Evolutionary conservation across 2,329 filamentous ascomycete species (phyloP).

Genomic region (Arthroderma sp.): DNA sequence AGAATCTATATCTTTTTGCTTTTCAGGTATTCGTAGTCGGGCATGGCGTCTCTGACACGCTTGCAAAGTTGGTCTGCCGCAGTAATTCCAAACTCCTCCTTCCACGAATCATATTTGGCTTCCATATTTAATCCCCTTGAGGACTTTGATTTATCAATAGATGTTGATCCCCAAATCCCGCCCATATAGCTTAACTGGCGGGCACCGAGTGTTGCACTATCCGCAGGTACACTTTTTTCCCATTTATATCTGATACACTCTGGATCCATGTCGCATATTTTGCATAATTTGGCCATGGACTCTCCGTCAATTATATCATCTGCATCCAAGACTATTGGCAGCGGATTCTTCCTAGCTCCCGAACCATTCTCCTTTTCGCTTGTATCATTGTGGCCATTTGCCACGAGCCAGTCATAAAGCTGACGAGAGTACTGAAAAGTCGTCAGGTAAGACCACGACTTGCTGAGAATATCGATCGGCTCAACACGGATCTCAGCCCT

Average conservation of each 20-base stretch:
- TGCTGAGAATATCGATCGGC: conserved; percentile 14
- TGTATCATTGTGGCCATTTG: conserved; percentile 13
- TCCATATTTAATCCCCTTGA: conserved; percentile 25
- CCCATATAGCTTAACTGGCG: conserved; percentile 9
- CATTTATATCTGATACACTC: conserved; percentile 23
- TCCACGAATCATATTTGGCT: conserved; percentile 22
- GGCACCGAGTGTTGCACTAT: too few relatives aligned
- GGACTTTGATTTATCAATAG: conserved; percentile 16
- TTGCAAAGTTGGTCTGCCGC: conserved; percentile 17
- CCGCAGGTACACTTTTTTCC: conserved; percentile 11
- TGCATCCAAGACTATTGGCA: conserved; percentile 26
- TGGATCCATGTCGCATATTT: conserved; percentile 23
- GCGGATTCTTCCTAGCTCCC: neutral
- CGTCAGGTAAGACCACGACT: conserved; percentile 18
- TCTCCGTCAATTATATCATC: conserved; percentile 27
- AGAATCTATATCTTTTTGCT: conserved; percentile 8
- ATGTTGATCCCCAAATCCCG: neutral
- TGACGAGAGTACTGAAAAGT: conserved; percentile 23
- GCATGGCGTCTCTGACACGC: conserved; percentile 24
- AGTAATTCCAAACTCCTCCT: conserved; percentile 24
- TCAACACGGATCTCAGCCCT: conserved; percentile 16
- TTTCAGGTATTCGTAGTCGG: conserved; percentile 30
- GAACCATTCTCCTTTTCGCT: neutral
- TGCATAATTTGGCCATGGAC: conserved; percentile 21
- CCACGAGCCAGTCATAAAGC: conserved; percentile 26